These are phyloP conservation scores for Ustilago trichophora DNA, from an alignment of 1,284 basidiomycete species.

Conservation along the genomic window DNA sequence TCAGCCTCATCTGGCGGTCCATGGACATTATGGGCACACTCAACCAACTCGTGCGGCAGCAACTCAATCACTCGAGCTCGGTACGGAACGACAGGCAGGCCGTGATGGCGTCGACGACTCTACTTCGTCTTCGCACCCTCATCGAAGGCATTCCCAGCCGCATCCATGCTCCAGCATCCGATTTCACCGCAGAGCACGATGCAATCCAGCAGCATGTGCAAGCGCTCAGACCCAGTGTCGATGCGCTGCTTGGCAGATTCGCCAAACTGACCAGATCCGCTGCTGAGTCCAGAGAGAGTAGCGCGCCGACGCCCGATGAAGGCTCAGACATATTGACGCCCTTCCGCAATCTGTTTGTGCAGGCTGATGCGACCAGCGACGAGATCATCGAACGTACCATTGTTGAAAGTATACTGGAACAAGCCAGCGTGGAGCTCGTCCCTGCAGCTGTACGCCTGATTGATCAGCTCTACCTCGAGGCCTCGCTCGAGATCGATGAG, in stretches of 20 bases:
- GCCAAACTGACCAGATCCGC: constrained; percentile 3
- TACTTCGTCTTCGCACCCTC: constrained; percentile 39
- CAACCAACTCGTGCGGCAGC: constrained; percentile 45
- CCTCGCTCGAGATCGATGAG: constrained; percentile 47
- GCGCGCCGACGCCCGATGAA: constrained; percentile 10
- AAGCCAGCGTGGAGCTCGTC: constrained; percentile 5
- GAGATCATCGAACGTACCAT: constrained; percentile 42
- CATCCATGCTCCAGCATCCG: constrained; percentile 8
- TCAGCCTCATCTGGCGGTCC: constrained; percentile 31
- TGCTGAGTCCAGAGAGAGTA: neutral
- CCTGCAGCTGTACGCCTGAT: constrained; percentile 29
- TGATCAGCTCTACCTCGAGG: constrained; percentile 48
- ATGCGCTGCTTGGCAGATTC: constrained; percentile 22
- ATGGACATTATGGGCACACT: constrained; percentile 47
- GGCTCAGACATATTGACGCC: constrained; percentile 25
- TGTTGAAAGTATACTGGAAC: constrained; percentile 27
- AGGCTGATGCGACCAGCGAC: constrained; percentile 35
- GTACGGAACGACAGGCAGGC: constrained; percentile 37
- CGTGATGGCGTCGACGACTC: constrained; percentile 41
- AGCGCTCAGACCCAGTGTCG: constrained; percentile 24
- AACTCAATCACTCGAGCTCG: constrained; percentile 47
- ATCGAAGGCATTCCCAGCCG: constrained; percentile 32
- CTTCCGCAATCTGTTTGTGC: constrained; percentile 32
- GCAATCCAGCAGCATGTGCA: constrained; percentile 28
- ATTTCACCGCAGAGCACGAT: constrained; percentile 7